A percentile compares a stretch with the other conserved stretches of the same genome.
Conservation (phyloP, 2,329 filamentous ascomycete genomes). For the Aspergillus sergii region DNA sequence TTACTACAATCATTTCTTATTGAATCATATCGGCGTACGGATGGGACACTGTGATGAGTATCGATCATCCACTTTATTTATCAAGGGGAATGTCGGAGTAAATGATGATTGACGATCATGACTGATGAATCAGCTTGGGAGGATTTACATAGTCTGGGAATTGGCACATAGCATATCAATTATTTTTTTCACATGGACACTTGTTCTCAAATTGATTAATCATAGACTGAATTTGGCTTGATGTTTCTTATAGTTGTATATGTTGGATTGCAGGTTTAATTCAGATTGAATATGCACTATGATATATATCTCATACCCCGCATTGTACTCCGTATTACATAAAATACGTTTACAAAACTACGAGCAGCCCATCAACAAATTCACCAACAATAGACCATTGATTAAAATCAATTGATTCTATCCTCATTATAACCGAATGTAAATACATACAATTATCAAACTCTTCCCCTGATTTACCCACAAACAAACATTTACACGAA, state of each 20-base stretch:
- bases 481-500: slow-evolving; percentile 12
- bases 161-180: slow-evolving; percentile 1
- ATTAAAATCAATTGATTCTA: background rate
- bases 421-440: background rate
- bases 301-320: too few relatives aligned
- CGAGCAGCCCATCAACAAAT: too few relatives aligned
- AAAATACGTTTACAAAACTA: too few relatives aligned
- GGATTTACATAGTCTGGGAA: background rate
- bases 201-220: background rate
- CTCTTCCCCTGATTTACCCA: background rate
- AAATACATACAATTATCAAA: background rate
- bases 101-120: slow-evolving; percentile 5
- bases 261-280: background rate
- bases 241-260: background rate
- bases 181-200: background rate
- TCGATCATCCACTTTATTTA: background rate
- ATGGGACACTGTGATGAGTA: slow-evolving; percentile 1
- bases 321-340: too few relatives aligned
- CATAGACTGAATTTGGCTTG: background rate
- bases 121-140: slow-evolving; percentile 8
- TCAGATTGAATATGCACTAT: background rate
- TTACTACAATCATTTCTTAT: slow-evolving; percentile 2
- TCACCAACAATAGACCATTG: too few relatives aligned
- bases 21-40: background rate
- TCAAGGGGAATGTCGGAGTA: slow-evolving; percentile 3